Evolutionary conservation across 768 basidiomycete genomes (phyloP).

Genomic region (Pisolithus marmoratus): DNA sequence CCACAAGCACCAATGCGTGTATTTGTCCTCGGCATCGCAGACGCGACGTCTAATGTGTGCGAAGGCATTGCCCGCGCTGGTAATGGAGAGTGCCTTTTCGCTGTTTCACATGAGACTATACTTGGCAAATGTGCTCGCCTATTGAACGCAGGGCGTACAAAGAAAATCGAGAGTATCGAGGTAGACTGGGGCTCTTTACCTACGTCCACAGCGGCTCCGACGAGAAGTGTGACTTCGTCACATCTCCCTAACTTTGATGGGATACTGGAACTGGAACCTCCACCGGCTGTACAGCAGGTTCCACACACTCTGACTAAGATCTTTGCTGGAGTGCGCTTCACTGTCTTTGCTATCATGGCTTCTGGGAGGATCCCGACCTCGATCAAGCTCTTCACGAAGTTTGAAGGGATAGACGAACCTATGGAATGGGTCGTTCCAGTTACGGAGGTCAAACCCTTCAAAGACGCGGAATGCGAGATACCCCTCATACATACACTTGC

Average conservation of each 20-base stretch:
- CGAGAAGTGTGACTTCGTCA: not conserved
- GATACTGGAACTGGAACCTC: constrained; percentile 26
- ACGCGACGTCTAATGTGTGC: constrained; percentile 45
- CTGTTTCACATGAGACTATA: constrained; percentile 41
- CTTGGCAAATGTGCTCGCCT: constrained; percentile 43
- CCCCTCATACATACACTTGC: constrained; percentile 49
- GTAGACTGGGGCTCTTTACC: constrained; percentile 44
- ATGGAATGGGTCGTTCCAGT: constrained; percentile 18
- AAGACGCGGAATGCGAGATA: constrained; percentile 12
- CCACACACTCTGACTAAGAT: constrained; percentile 27
- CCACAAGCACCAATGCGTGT: constrained; percentile 37
- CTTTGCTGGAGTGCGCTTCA: constrained; percentile 30
- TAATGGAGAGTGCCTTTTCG: constrained; percentile 44
- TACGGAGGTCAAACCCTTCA: constrained; percentile 20
- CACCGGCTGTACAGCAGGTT: constrained; percentile 29
- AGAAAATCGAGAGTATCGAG: constrained; percentile 37
- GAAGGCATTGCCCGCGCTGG: constrained; percentile 51
- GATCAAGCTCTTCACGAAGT: constrained; percentile 23
- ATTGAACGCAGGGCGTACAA: constrained; percentile 45
- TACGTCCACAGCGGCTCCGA: not conserved
- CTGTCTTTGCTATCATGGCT: constrained; percentile 29
- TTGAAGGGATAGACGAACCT: constrained; percentile 18
- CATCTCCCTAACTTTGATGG: constrained; percentile 3
- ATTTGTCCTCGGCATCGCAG: constrained; percentile 57
- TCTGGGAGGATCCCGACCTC: constrained; percentile 17